Evolutionary conservation across 805 yeast genomes (phyloP).

Genomic region (Schizosaccharomyces lindneri): DNA sequence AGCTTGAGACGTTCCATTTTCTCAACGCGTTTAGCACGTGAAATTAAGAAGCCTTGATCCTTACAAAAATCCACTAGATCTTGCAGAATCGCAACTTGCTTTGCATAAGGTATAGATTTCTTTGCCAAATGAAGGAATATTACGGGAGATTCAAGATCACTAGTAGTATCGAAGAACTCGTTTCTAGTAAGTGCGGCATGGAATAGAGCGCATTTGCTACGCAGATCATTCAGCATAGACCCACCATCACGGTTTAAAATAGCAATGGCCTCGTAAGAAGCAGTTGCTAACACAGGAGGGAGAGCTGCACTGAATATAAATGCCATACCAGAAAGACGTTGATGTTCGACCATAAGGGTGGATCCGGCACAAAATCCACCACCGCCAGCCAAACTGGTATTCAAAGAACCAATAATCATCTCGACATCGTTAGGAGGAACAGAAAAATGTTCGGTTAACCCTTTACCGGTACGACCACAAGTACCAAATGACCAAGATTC

Average conservation of each 20-base stretch:
- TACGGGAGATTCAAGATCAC: constrained; percentile 30
- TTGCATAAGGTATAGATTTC: constrained; percentile 16
- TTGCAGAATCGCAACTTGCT: constrained; percentile 39
- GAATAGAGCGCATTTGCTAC: constrained; percentile 18
- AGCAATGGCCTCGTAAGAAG: constrained; percentile 31
- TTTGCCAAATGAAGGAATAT: constrained; percentile 37
- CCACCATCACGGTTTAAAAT: constrained; percentile 24
- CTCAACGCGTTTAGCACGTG: constrained; percentile 36
- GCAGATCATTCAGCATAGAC: constrained; percentile 13
- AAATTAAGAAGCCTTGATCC: constrained; percentile 29
- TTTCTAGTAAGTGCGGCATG: constrained; percentile 17
- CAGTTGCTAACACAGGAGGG: constrained; percentile 70
- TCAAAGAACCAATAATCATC: constrained; percentile 69
- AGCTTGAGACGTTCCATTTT: constrained; percentile 54
- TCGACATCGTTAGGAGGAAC: constrained; percentile 50
- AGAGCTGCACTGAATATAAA: constrained; percentile 85
- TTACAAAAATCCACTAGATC: constrained; percentile 25
- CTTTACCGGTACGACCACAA: constrained; percentile 65
- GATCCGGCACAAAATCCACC: constrained; percentile 91
- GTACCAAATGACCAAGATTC: constrained; percentile 74
- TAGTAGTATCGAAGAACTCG: constrained; percentile 6
- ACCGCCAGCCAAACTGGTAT: constrained; percentile 53
- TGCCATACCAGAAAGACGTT: constrained; percentile 69
- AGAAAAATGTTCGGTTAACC: constrained; percentile 49
- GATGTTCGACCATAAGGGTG: constrained; percentile 64